A percentile compares a stretch with the other conserved stretches of the same genome.
Conservation (phyloP, 371 early-diverging fungal genomes). For the Basidiobolus meristosporus region DNA sequence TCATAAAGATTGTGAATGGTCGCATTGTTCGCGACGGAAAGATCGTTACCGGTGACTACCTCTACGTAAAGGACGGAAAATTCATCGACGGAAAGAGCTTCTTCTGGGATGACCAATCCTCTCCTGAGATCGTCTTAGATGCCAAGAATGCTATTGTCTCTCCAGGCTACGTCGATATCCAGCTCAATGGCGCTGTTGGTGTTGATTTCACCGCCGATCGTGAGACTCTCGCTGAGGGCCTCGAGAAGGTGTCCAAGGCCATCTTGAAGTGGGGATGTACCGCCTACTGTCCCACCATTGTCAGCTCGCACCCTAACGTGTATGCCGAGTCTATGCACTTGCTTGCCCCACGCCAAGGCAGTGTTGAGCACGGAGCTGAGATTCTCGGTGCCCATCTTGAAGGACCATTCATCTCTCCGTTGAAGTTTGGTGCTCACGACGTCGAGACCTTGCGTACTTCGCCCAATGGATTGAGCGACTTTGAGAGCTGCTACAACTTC, state of each 20-base stretch:
- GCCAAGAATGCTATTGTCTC: constrained; percentile 47
- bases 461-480: constrained; percentile 38
- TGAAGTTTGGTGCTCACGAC: constrained; percentile 67
- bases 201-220: constrained; percentile 59
- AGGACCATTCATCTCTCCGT: constrained; percentile 61
- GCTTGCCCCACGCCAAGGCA: constrained; percentile 43
- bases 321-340: constrained; percentile 39
- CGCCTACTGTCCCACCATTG: constrained; percentile 67
- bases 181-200: constrained; percentile 73
- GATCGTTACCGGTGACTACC: constrained; percentile 41
- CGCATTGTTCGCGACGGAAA: constrained; percentile 44
- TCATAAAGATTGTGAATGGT: constrained; percentile 64
- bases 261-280: constrained; percentile 62
- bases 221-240: constrained; percentile 16
- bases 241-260: constrained; percentile 22
- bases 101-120: constrained; percentile 43
- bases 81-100: constrained; percentile 51
- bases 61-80: constrained; percentile 60
- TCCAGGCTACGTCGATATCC: constrained; percentile 68
- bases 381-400: constrained; percentile 70
- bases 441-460: constrained; percentile 36
- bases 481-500: constrained; percentile 49
- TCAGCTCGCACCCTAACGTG: constrained; percentile 52
- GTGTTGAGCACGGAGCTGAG: constrained; percentile 40
- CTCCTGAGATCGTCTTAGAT: constrained; percentile 52